phyloP scores from a whole-genome alignment of 805 yeast species.

The Candida odintsovae region DNA sequence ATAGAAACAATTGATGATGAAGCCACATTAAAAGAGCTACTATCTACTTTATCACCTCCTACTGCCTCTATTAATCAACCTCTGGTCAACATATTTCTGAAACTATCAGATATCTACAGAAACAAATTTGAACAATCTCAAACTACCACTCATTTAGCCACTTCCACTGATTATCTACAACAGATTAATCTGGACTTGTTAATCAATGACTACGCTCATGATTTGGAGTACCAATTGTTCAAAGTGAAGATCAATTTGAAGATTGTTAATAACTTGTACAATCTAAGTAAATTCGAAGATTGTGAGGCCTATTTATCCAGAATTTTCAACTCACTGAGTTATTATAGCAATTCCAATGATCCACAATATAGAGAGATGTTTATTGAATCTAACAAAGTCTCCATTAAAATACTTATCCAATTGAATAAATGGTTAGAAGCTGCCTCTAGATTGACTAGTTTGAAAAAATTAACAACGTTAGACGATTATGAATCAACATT shows the following conservation, averaged over 20 bases:
- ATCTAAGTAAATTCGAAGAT: conserved; percentile 9
- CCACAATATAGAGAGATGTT: not conserved
- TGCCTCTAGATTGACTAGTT: conserved; percentile 9
- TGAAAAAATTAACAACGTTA: conserved; percentile 8
- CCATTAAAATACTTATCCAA: conserved; percentile 15
- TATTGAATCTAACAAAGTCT: conserved; percentile 5
- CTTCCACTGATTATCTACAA: not conserved
- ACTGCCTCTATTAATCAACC: not conserved
- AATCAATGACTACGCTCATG: not conserved
- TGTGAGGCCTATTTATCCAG: conserved; percentile 18
- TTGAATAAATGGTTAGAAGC: conserved; percentile 19
- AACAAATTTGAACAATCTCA: not conserved
- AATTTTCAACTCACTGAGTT: conserved; percentile 8
- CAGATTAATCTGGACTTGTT: not conserved
- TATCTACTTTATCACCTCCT: not conserved
- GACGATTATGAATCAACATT: conserved; percentile 8
- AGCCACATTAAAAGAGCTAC: not conserved
- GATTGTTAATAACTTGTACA: conserved; percentile 1
- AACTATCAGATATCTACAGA: not conserved
- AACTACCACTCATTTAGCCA: too few relatives aligned
- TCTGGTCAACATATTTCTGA: not conserved
- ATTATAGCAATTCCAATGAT: conserved; percentile 3
- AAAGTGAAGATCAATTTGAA: not conserved
- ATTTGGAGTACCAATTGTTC: not conserved
- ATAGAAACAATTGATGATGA: conserved; percentile 6